Conservation (phyloP, 2,329 filamentous ascomycete species). For the Penicillium sp. region DNA sequence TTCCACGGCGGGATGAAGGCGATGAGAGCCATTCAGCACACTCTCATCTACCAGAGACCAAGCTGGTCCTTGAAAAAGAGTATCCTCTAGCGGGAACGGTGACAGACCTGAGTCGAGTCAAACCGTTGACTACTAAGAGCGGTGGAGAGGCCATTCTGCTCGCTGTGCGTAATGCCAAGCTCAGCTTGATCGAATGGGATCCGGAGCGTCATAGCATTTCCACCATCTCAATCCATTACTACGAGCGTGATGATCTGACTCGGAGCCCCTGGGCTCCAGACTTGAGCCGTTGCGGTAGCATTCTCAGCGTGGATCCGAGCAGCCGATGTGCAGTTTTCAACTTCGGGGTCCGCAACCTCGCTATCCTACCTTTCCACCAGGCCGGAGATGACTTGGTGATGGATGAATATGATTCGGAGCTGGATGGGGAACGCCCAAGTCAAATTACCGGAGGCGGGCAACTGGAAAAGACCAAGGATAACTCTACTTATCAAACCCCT, state of each 20-base stretch:
- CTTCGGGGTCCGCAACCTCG: conserved; percentile 83
- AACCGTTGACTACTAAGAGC: conserved; percentile 67
- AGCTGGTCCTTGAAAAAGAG: conserved; percentile 80
- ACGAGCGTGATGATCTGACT: conserved; percentile 87
- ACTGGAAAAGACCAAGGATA: conserved; percentile 35
- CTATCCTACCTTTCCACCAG: conserved; percentile 90
- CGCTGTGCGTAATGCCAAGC: conserved; percentile 84
- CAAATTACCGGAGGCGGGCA: conserved; percentile 33
- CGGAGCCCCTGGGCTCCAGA: conserved; percentile 77
- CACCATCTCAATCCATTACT: conserved; percentile 95
- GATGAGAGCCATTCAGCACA: conserved; percentile 53
- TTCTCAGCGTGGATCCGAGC: conserved; percentile 81
- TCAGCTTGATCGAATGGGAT: conserved; percentile 93
- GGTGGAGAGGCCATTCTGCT: conserved; percentile 81
- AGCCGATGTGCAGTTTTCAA: conserved; percentile 93
- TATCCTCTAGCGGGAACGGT: conserved; percentile 80
- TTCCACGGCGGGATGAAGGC: conserved; percentile 43
- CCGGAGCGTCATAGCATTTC: conserved; percentile 72
- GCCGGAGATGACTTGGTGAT: conserved; percentile 83
- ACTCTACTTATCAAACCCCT: conserved; percentile 55
- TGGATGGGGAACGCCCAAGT: conserved; percentile 64
- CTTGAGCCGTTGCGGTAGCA: conserved; percentile 72
- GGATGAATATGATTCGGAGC: conserved; percentile 82
- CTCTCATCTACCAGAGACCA: conserved; percentile 64
- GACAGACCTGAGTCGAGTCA: conserved; percentile 76